Evolutionary conservation across 306 rosid genomes (phyloP).

Genomic region (Hippophae rhamnoides): DNA sequence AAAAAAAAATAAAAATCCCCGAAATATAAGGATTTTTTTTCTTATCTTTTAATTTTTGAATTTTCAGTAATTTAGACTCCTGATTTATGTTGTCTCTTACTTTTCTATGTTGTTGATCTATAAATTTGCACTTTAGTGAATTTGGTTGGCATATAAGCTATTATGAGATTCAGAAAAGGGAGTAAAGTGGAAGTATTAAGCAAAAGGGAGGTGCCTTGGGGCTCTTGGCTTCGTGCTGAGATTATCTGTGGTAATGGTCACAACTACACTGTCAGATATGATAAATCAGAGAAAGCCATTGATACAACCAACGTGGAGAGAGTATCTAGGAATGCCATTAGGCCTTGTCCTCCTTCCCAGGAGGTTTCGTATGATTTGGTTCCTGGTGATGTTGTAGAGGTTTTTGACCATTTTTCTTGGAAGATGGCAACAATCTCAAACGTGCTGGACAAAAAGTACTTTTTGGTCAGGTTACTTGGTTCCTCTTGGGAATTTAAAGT

Average conservation of each 20-base stretch:
- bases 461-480: conserved; percentile 49
- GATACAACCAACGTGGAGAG: conserved; percentile 31
- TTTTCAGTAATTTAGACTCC: background rate
- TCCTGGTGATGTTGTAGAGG: conserved; percentile 57
- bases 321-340: conserved; percentile 51
- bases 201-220: conserved; percentile 29
- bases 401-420: conserved; percentile 54
- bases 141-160: conserved; percentile 6
- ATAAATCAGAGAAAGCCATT: conserved; percentile 12
- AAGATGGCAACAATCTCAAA: conserved; percentile 39
- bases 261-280: conserved; percentile 45
- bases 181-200: conserved; percentile 62
- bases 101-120: background rate
- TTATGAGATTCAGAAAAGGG: conserved; percentile 60
- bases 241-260: conserved; percentile 58
- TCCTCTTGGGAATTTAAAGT: conserved; percentile 40
- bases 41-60: background rate
- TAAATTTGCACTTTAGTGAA: conserved; percentile 23
- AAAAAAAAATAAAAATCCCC: background rate
- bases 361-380: conserved; percentile 30
- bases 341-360: conserved; percentile 57
- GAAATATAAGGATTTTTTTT: background rate
- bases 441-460: conserved; percentile 28
- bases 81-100: conserved; percentile 13
- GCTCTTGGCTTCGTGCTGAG: conserved; percentile 64